Conservation (phyloP, 345 rosid species). For the Triadica sebifera region DNA sequence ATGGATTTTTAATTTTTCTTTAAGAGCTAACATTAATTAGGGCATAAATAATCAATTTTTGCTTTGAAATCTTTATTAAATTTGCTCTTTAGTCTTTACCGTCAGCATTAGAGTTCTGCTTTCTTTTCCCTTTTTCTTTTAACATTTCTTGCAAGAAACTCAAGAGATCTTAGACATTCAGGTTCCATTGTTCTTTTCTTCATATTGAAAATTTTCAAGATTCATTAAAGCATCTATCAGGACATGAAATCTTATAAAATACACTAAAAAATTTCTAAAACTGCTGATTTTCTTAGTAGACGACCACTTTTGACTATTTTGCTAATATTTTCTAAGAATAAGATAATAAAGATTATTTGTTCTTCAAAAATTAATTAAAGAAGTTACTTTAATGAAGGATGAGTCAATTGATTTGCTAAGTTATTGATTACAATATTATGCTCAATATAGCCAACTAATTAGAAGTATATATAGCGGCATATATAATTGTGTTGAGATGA, state of each 20-base stretch:
- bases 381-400: too few relatives aligned
- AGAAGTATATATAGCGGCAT: too few relatives aligned
- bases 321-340: neutral
- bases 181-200: slow-evolving; percentile 36
- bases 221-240: slow-evolving; percentile 10
- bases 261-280: neutral
- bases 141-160: slow-evolving; percentile 46
- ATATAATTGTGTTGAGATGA: too few relatives aligned
- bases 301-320: neutral
- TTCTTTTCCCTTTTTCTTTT: slow-evolving; percentile 30
- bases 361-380: too few relatives aligned
- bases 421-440: too few relatives aligned
- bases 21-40: neutral
- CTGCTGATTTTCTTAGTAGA: neutral
- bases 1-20: neutral
- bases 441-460: too few relatives aligned
- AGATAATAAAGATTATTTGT: neutral
- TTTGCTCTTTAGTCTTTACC: too few relatives aligned
- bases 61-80: neutral
- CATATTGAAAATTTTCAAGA: slow-evolving; percentile 16
- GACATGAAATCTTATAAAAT: too few relatives aligned
- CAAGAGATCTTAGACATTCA: slow-evolving; percentile 44
- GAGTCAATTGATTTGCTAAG: too few relatives aligned
- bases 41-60: neutral
- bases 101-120: neutral